Percentiles rank a stretch among this genome's conserved stretches.
These are phyloP conservation scores for Alternaria gaisen DNA, from an alignment of 2,329 filamentous ascomycete species.

Conservation along the genomic window DNA sequence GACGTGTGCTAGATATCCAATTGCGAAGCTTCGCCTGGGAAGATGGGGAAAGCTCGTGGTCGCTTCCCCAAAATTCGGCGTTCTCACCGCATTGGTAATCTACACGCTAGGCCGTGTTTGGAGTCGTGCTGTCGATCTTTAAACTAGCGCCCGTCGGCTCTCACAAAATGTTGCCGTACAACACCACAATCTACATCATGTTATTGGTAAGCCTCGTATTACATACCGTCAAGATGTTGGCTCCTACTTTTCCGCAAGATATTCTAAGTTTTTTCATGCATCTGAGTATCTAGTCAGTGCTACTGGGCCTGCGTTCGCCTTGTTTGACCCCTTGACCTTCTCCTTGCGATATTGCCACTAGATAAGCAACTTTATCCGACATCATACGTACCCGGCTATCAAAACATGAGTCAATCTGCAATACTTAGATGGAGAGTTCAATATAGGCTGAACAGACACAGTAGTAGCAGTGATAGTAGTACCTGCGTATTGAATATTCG, in stretches of 20 bases:
- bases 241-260: no score
- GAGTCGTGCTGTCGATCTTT: background rate
- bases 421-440: no score
- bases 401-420: no score
- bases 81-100: conserved; percentile 16
- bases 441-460: no score
- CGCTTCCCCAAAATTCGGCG: conserved; percentile 10
- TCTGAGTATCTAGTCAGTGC: background rate
- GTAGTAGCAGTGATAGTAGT: no score
- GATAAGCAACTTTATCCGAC: background rate
- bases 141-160: background rate
- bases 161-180: background rate
- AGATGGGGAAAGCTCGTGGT: conserved; percentile 4
- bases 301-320: background rate
- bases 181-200: background rate
- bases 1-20: background rate
- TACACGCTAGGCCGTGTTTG: background rate
- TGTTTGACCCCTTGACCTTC: background rate
- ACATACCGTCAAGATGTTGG: background rate
- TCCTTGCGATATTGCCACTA: background rate
- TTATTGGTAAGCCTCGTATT: background rate
- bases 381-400: background rate
- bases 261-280: background rate
- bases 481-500: background rate
- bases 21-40: conserved; percentile 1